Evolutionary conservation across 345 rosid species (phyloP).

Genomic region (Populus ilicifolia): DNA sequence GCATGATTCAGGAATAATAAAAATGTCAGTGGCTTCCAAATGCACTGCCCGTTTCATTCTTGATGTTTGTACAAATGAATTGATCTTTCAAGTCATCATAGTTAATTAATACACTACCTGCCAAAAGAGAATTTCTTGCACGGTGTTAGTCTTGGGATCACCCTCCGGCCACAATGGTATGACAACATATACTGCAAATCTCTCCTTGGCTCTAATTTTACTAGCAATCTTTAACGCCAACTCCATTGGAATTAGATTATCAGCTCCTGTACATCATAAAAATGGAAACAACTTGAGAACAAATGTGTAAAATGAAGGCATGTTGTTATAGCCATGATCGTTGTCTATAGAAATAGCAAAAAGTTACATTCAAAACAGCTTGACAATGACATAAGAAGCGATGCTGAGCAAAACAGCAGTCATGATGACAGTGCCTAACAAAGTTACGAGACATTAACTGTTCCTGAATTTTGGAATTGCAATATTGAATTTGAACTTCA

Average conservation of each 20-base stretch:
- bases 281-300: not conserved
- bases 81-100: not conserved
- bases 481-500: too few relatives aligned
- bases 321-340: not conserved
- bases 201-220: conserved; percentile 83
- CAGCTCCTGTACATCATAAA: conserved; percentile 62
- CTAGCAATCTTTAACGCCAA: conserved; percentile 85
- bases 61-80: not conserved
- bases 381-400: not conserved
- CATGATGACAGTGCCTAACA: not conserved
- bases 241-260: conserved; percentile 93
- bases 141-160: conserved; percentile 64
- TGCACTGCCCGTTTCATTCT: not conserved
- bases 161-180: conserved; percentile 99
- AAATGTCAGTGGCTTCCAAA: not conserved
- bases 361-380: not conserved
- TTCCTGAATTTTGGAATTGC: too few relatives aligned
- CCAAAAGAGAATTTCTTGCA: conserved; percentile 96
- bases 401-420: not conserved
- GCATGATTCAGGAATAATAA: not conserved
- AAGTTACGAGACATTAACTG: not conserved
- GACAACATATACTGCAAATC: conserved; percentile 82
- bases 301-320: not conserved
- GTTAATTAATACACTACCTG: conserved; percentile 50
- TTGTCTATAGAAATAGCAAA: not conserved